Base-by-base conservation (phyloP, 768 basidiomycete species). In the Leccinum sublutescens region DNA sequence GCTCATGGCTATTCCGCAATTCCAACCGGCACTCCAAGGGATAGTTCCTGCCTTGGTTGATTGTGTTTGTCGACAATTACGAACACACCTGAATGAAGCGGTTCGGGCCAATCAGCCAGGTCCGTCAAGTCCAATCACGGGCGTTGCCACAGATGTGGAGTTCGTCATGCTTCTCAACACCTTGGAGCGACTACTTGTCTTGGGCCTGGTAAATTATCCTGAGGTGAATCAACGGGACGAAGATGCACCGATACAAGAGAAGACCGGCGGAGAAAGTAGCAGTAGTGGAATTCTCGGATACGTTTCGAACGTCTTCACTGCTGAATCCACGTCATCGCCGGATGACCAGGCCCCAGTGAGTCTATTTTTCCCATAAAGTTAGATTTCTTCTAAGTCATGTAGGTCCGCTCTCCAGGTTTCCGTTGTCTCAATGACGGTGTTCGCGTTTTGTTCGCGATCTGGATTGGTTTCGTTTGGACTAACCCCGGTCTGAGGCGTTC, bases 281-380 rank as follows among this genome's bases (percentile, higher is more conserved):
- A 77, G 78, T 9, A 79, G 82, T 66, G 88, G 95, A 1, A 74
- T 98, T 11, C 78, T 98, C 0, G 93, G 95, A 9, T 91, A 93
- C 66, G 88, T 99, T 54, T 95, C 94, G 2, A 91, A 86, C 56
- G 95, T 98, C 2, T 95, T 99, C 67, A 84, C 89, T 45, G 85
- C 85, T 0, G 91, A 94, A n/a, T 80, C 76, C 36, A 66, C 75
- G 9, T 73, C 79, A 11, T 70, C 72, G 56, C 67, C 73, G 15
- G 85, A 85, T 14, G 88, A 88, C 38, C 82, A 82, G 61, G 67
- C 85, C 9, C 80, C 79, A 57, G 90, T 87, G 64, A 68, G 84
- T 75, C 8, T 40, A 23, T 55, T 53, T 56, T 57, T 29, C 38
- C 49, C 17, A 17, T 29, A 23, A 40, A 40, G n/a, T 25, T 40